phyloP scores from a whole-genome alignment of 1,284 basidiomycete species.

The Cryptococcus depauperatus region DNA sequence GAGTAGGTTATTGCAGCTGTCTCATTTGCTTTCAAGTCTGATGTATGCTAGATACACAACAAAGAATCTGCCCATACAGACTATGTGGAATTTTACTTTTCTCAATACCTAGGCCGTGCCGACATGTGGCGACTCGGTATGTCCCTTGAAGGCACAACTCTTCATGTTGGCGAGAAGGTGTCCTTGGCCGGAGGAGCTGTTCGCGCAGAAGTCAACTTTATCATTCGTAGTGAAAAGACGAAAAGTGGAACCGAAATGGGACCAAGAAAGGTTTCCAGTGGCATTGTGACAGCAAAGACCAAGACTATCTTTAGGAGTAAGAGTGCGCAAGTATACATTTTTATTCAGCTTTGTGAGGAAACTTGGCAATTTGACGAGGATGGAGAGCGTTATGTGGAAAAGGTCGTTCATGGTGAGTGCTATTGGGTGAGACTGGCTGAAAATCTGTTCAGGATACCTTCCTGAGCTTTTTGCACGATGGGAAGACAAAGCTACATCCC shows the following conservation, averaged over 20 bases:
- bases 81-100: conserved; percentile 80
- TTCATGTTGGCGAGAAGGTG: conserved; percentile 56
- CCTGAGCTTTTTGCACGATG: conserved; percentile 75
- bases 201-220: conserved; percentile 66
- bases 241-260: conserved; percentile 15
- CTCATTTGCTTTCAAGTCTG: conserved; percentile 35
- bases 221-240: conserved; percentile 47
- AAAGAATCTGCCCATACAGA: conserved; percentile 56
- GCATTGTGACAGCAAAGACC: conserved; percentile 70
- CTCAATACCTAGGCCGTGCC: conserved; percentile 82
- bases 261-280: conserved; percentile 57
- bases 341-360: conserved; percentile 92
- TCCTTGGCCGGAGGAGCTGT: conserved; percentile 53
- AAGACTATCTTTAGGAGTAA: conserved; percentile 84
- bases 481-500: conserved; percentile 76
- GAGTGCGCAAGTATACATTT: conserved; percentile 76
- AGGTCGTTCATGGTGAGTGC: conserved; percentile 68
- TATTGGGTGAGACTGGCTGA: not conserved
- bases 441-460: conserved; percentile 53
- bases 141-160: conserved; percentile 51
- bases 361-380: conserved; percentile 97
- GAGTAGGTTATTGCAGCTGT: conserved; percentile 21
- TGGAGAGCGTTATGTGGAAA: conserved; percentile 91
- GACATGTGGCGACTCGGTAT: conserved; percentile 86
- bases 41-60: conserved; percentile 53